These are phyloP conservation scores for Acacia concinna DNA, from an alignment of 331 rosid species.

Conservation along the genomic window DNA sequence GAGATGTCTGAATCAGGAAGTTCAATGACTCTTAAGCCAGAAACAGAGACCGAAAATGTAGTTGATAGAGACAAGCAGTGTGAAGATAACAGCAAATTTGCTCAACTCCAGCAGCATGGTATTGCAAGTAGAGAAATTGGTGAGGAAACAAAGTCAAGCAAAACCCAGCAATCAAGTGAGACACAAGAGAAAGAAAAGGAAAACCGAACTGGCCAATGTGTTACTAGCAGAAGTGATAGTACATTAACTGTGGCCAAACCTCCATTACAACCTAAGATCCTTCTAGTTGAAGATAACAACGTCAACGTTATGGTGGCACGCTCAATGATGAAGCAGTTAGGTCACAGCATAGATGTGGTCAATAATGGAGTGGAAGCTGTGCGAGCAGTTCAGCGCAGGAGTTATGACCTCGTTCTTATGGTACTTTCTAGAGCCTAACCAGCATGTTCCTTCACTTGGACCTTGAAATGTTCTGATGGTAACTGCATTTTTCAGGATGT, in stretches of 20 bases:
- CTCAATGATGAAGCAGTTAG: constrained; percentile 83
- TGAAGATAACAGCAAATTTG: constrained; percentile 37
- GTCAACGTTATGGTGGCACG: constrained; percentile 76
- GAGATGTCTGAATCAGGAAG: constrained; percentile 48
- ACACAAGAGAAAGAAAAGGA: constrained; percentile 53
- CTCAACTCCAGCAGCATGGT: constrained; percentile 36
- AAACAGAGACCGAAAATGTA: constrained; percentile 28
- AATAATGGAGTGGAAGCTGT: constrained; percentile 81
- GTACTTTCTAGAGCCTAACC: constrained; percentile 39
- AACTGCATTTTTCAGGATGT: constrained; percentile 58
- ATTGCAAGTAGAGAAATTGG: constrained; percentile 33
- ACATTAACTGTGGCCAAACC: constrained; percentile 20
- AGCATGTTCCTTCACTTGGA: not conserved
- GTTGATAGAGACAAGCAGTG: constrained; percentile 16
- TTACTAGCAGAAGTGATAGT: constrained; percentile 20
- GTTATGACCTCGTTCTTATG: constrained; percentile 72
- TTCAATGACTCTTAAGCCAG: constrained; percentile 34
- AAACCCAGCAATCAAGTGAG: constrained; percentile 38
- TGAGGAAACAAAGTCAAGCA: constrained; percentile 26
- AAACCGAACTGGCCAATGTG: constrained; percentile 24
- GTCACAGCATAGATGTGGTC: constrained; percentile 69
- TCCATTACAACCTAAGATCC: constrained; percentile 56
- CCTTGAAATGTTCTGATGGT: not conserved
- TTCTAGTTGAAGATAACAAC: constrained; percentile 86
- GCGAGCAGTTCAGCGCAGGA: constrained; percentile 57